These are phyloP conservation scores for Colletotrichum liriopes DNA, from an alignment of 2,329 filamentous ascomycete genomes.

Conservation along the genomic window DNA sequence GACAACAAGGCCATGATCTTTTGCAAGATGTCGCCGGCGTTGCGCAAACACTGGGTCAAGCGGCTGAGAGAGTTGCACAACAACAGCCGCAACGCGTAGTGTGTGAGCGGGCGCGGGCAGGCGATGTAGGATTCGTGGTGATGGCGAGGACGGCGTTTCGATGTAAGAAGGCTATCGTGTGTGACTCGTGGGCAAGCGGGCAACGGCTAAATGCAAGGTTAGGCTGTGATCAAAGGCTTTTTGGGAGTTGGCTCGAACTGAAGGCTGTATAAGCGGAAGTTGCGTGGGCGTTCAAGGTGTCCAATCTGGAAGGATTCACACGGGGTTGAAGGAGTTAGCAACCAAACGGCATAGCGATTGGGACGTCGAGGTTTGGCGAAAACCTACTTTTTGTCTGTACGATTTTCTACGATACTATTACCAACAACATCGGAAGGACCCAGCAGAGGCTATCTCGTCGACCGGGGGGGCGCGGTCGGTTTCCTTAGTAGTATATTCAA, in stretches of 20 bases:
- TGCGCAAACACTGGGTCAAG: slow-evolving; percentile 72
- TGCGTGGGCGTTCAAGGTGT: slow-evolving; percentile 43
- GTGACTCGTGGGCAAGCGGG: slow-evolving; percentile 18
- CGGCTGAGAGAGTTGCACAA: slow-evolving; percentile 64
- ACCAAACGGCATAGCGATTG: slow-evolving; percentile 43
- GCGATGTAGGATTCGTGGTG: slow-evolving; percentile 19
- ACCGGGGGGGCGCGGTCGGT: slow-evolving; percentile 16
- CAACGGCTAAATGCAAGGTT: slow-evolving; percentile 23
- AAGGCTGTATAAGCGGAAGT: slow-evolving; percentile 31
- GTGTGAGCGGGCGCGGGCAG: slow-evolving; percentile 2
- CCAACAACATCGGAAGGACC: slow-evolving; percentile 4
- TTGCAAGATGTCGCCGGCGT: slow-evolving; percentile 70
- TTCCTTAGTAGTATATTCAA: slow-evolving; percentile 40
- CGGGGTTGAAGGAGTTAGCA: slow-evolving; percentile 41
- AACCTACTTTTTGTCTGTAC: slow-evolving; percentile 39
- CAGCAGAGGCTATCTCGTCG: neutral
- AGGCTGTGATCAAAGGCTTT: slow-evolving; percentile 12
- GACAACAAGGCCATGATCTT: slow-evolving; percentile 75
- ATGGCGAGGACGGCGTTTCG: slow-evolving; percentile 19
- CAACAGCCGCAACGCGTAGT: slow-evolving; percentile 45
- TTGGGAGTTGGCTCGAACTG: slow-evolving; percentile 27
- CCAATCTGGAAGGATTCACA: slow-evolving; percentile 36
- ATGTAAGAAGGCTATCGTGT: slow-evolving; percentile 17
- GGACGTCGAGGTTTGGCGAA: slow-evolving; percentile 41
- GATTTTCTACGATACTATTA: slow-evolving; percentile 35